Base-by-base conservation (phyloP, 192 early-diverging fungal species). In the Chytriomyces sp. region DNA sequence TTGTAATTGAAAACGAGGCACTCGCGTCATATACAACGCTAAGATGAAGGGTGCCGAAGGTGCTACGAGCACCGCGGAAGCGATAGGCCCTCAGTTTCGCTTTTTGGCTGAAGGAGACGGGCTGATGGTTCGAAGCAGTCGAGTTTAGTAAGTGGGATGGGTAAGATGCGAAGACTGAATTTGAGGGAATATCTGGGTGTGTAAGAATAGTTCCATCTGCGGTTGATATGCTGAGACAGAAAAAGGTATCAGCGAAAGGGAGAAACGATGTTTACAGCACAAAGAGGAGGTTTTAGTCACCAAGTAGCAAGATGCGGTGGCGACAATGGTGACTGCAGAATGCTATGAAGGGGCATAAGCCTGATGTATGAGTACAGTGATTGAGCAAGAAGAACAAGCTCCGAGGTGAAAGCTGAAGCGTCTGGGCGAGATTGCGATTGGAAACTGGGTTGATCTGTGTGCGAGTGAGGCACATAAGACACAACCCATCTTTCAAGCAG, bases 361-460 rank as follows among this genome's bases (percentile, higher is more conserved):
- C 86, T 71, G 50, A 87, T 82, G 73, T 86, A 77, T 8, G 86
- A 86, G 74, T 87, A 87, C 10, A 87, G 82, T n/a, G 86, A 82
- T 60, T 87, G 86, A 9, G 77, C 68, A 8, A 87, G 75, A 16
- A 87, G 77, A 46, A 87, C 83, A 35, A 87, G 66, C 26, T 87
- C 85, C 16, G 86, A 80, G 8, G 74, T n/a, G 68, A 78, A 82
- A n/a, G 79, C 45, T 45, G 70, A 44, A 11, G 61, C 18, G 43
- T 49, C 16, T n/a, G 65, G 20, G 0, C 47, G 50, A 13, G 48
- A 35, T 35, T 35, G 35, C 35, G 35, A 35, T 35, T 20, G n/a
- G 35, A 8, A 35, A 18, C 24, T 11, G 28, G 63, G 24, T 44
- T 20, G 23, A 9, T 26, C 23, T 20, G 50, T 3, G 46, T 64